Evolutionary conservation across 441 rosid genomes (phyloP).

Genomic region (Gossypium laxum): DNA sequence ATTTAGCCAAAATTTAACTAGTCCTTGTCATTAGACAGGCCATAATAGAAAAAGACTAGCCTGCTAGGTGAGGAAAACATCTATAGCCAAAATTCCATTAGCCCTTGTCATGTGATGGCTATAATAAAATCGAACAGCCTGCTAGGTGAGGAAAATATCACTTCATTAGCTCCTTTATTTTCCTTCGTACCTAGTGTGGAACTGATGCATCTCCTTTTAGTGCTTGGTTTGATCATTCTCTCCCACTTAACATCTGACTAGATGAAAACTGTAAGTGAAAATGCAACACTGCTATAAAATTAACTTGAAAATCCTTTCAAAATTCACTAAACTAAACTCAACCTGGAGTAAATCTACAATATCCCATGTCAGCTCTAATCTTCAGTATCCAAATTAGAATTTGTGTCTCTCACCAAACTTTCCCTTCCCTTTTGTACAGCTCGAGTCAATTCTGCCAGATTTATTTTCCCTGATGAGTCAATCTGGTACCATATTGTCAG

Average conservation of each 20-base stretch:
- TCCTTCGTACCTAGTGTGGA: background rate
- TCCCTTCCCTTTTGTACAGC: background rate
- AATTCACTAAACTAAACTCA: background rate
- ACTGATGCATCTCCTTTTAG: background rate
- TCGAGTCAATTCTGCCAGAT: background rate
- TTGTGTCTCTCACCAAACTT: background rate
- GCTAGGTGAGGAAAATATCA: background rate
- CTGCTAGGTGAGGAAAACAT: background rate
- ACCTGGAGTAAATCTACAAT: background rate
- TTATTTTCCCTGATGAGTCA: background rate
- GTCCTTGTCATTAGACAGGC: conserved; percentile 2
- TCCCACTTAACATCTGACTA: background rate
- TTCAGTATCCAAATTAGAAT: background rate
- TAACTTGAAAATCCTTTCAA: background rate
- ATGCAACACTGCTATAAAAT: background rate
- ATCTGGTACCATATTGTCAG: background rate
- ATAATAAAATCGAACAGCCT: background rate
- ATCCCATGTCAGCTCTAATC: background rate
- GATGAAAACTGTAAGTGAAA: background rate
- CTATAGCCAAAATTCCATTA: background rate
- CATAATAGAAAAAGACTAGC: background rate
- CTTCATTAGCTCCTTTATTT: background rate
- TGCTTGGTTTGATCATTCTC: background rate
- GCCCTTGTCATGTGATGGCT: background rate
- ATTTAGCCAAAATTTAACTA: background rate